Evolutionary conservation across 2,329 filamentous ascomycete genomes (phyloP), one percentile per base, ranked within the genome.

Genomic region (Aspergillus jensenii): DNA sequence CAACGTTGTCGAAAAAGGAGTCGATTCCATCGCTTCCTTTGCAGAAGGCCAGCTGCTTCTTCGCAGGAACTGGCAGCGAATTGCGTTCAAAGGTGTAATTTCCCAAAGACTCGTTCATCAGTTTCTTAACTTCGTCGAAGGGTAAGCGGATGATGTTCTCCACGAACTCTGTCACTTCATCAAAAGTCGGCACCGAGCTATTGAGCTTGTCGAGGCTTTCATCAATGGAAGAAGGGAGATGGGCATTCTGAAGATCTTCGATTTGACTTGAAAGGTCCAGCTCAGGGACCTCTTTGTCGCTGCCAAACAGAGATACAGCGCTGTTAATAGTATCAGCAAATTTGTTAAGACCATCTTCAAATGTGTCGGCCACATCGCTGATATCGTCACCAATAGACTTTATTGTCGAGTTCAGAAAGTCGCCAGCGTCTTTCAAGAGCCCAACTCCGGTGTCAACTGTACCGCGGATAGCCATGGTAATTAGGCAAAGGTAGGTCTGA

Each of bases 401-500:
- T 45, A 84, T 74, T 1, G 79, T 78, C 37, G 82, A 79, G 68
- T 90, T 87, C 64, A 90, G 77, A 63, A 82, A 82, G 56, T 84
- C 76, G 41, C 82, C 79, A 33, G 87, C 83, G 51, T 86, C 82
- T 68, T 87, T 80, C 49, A 87, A 80, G 62, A 88, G 59, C 52
- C 82, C 78, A 52, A 90, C 77, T 15, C 85, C 90, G 45, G 87
- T 87, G 52, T 91, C 86, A 52, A 97, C 79, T 67, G 87, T 90
- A 61, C 91, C 91, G 62, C 89, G 85, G 56, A 97, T 83, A 48
- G 91, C 87, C 62, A 96, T 85, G 31, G 90, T 90, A 70, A 96
- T 90, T 52, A 99, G 83, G 70, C 95, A 99, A 64, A 91, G 83
- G 70, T 96, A 97, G 15, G 92, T 97, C 51, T 88, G 89, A 45